A percentile compares a stretch with the other conserved stretches of the same genome.
These are phyloP conservation scores for Globisporangium paddicum DNA, from an alignment of 352 stramenopile genomes.

Conservation along the genomic window DNA sequence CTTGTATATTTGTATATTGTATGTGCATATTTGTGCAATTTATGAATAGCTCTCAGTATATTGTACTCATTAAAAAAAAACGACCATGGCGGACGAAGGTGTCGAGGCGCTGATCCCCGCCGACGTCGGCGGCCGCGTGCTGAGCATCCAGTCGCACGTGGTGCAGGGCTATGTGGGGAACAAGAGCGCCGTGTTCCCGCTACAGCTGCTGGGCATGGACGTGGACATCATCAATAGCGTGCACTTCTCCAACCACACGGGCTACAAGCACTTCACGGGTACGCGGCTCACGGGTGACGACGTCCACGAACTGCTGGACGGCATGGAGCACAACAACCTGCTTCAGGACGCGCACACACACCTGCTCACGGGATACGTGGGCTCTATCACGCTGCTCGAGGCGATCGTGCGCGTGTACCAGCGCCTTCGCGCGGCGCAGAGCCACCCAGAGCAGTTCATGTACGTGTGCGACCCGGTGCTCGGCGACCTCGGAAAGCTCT, in stretches of 20 bases:
- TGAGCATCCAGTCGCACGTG: slow-evolving; percentile 88
- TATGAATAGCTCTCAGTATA: too few species aligned
- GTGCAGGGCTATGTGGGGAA: slow-evolving; percentile 87
- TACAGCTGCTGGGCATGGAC: slow-evolving; percentile 82
- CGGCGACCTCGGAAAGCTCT: slow-evolving; percentile 75
- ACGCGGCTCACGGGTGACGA: slow-evolving; percentile 70
- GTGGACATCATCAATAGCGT: slow-evolving; percentile 88
- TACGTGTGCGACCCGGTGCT: slow-evolving; percentile 86
- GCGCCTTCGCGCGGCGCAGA: slow-evolving; percentile 49
- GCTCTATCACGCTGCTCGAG: slow-evolving; percentile 59
- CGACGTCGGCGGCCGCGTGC: slow-evolving; percentile 52
- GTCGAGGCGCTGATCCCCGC: slow-evolving; percentile 12
- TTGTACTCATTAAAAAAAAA: too few species aligned
- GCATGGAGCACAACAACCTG: slow-evolving; percentile 69
- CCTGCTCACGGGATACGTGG: slow-evolving; percentile 81
- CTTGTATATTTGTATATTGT: too few species aligned
- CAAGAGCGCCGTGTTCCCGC: slow-evolving; percentile 80
- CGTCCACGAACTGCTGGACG: slow-evolving; percentile 72
- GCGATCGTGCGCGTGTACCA: slow-evolving; percentile 66
- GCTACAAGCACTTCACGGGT: slow-evolving; percentile 71
- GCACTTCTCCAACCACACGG: slow-evolving; percentile 87
- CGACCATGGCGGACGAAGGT: too few species aligned
- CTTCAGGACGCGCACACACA: slow-evolving; percentile 70
- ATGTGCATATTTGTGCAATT: too few species aligned
- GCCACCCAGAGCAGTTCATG: slow-evolving; percentile 36